phyloP scores from a whole-genome alignment of 1,139 yeast species.

The Hansenula sp. region DNA sequence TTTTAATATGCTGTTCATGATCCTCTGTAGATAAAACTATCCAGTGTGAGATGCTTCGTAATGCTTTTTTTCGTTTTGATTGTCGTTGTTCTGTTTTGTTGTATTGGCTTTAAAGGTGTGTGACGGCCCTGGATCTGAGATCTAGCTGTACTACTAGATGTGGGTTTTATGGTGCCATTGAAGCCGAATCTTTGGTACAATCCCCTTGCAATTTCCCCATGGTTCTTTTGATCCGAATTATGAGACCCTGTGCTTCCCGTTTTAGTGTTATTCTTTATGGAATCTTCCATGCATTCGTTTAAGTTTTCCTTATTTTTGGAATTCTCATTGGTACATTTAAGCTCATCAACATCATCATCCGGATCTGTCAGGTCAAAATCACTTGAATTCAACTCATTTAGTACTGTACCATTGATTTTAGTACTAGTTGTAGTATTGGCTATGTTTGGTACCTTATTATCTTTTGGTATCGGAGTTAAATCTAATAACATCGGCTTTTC shows the following conservation, averaged over 20 bases:
- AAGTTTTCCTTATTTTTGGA: neutral
- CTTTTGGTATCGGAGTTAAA: too few relatives aligned
- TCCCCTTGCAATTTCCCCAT: conserved; percentile 3
- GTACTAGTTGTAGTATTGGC: too few relatives aligned
- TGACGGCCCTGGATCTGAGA: conserved; percentile 5
- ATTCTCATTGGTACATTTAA: neutral
- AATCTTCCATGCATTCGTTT: neutral
- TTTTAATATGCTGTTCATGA: neutral
- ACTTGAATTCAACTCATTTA: conserved; percentile 13
- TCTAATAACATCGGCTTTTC: too few relatives aligned
- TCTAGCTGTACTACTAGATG: conserved; percentile 5
- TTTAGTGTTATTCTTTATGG: neutral
- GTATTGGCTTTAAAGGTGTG: conserved; percentile 3
- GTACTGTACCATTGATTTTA: too few relatives aligned
- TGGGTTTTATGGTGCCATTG: conserved; percentile 1
- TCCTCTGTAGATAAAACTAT: conserved; percentile 17
- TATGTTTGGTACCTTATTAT: too few relatives aligned
- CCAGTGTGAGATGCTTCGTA: conserved; percentile 10
- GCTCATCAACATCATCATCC: conserved; percentile 26
- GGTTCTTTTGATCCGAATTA: neutral
- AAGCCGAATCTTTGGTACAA: conserved; percentile 15
- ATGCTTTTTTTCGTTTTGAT: conserved; percentile 1
- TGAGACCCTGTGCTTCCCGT: neutral
- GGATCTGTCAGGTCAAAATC: conserved; percentile 24
- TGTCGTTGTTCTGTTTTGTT: neutral